A percentile compares a stretch with the other conserved stretches of the same genome.
These are phyloP conservation scores for Coffea eugenioides DNA, from an alignment of 257 asterid species.

Conservation along the genomic window DNA sequence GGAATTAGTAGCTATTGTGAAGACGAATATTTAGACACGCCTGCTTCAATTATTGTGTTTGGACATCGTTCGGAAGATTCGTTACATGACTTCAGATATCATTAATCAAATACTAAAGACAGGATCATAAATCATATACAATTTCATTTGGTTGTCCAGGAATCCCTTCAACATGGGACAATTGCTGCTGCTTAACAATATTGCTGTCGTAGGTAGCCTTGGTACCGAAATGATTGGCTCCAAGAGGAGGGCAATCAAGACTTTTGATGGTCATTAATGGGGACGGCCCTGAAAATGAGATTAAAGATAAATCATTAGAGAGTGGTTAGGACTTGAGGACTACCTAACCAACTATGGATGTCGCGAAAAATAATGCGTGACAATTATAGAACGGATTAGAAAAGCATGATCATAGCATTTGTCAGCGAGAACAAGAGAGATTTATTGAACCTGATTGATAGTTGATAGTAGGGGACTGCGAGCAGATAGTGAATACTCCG, in stretches of 20 bases:
- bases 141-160: conserved; percentile 13
- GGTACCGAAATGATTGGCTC: conserved; percentile 19
- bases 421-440: neutral
- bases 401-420: neutral
- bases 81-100: neutral
- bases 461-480: conserved; percentile 4
- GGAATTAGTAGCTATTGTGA: neutral
- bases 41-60: neutral
- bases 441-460: conserved; percentile 24
- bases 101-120: neutral
- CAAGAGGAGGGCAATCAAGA: conserved; percentile 20
- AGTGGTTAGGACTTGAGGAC: neutral
- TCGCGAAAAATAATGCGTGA: neutral
- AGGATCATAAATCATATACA: conserved; percentile 10
- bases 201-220: neutral
- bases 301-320: neutral
- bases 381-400: neutral
- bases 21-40: neutral
- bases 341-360: neutral
- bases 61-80: neutral
- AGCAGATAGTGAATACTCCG: conserved; percentile 3
- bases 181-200: neutral
- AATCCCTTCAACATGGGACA: conserved; percentile 1
- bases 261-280: conserved; percentile 10
- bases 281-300: conserved; percentile 23